phyloP scores from a whole-genome alignment of 2,329 filamentous ascomycete genomes.

The Calonectria ilicicola region DNA sequence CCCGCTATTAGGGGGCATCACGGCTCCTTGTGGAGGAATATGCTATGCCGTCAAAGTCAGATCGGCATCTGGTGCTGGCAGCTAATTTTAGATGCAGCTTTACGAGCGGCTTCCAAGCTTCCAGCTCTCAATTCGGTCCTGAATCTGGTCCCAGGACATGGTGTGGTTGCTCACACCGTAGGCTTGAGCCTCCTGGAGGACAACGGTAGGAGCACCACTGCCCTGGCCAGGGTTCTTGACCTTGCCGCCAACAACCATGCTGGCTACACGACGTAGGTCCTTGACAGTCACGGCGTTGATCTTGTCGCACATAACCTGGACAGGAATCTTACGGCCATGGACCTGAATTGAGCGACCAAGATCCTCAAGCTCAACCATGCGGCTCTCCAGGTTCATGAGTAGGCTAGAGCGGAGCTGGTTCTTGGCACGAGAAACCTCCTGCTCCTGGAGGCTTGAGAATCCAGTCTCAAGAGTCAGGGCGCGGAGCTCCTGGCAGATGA shows the following conservation, averaged over 20 bases:
- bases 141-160: constrained; percentile 89
- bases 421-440: constrained; percentile 92
- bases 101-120: constrained; percentile 73
- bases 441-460: constrained; percentile 76
- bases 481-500: constrained; percentile 92
- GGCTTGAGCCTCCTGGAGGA: constrained; percentile 89
- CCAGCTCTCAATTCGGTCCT: constrained; percentile 87
- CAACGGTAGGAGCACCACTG: constrained; percentile 91
- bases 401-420: constrained; percentile 92
- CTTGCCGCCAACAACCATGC: constrained; percentile 79
- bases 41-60: neutral
- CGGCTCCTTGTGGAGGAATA: neutral
- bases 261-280: constrained; percentile 86
- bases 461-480: constrained; percentile 82
- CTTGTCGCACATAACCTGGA: constrained; percentile 89
- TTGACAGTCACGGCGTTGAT: constrained; percentile 85
- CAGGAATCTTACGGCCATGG: constrained; percentile 92
- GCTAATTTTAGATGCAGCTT: neutral
- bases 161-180: constrained; percentile 75
- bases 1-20: constrained; percentile 14
- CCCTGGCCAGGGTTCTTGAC: constrained; percentile 82
- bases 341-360: constrained; percentile 95
- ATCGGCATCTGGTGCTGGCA: neutral
- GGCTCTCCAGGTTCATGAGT: constrained; percentile 96
- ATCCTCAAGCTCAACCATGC: constrained; percentile 98